Base-by-base conservation (phyloP, 495 filamentous ascomycete species). In the Chlorociboria aeruginascens region DNA sequence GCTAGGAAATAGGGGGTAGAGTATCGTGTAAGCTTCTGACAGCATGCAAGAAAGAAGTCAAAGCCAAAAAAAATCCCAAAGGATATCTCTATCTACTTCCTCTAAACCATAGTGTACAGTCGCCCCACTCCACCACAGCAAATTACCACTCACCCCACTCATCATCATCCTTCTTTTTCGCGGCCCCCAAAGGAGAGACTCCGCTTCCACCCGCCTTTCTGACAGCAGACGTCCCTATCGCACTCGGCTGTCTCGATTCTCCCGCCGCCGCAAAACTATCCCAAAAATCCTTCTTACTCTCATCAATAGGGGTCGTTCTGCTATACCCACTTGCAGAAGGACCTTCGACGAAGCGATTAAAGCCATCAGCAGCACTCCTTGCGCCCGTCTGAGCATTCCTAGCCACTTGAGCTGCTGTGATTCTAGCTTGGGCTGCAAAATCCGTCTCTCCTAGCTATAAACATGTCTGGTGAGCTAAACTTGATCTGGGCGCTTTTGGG, bases 211-310 rank as follows among this genome's bases (percentile, higher is more conserved):
- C 42, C 10, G 32, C 33, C 47, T 57, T 61, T 45, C 51, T 57
- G 13, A 55, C 45, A 4, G 68, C 66, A 45, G 60, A 61, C 32
- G 68, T 70, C 14, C 68, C 68, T 28, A 69, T 53, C 9, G 67
- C 63, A 38, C 60, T 61, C 14, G 61, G 57, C 20, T 25, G 20
- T 35, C 45, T 49, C 14, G 29, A 4, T 40, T 16, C 52, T 8
- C 56, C 56, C 7, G 56, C 52, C 16, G 55, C 66, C 58, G 77
- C 73, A 49, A 89, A 75, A 17, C 78, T 75, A 65, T 97, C 93
- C 93, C 92, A 98, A 65, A 98, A 98, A 34, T 85, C 84, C 53
- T 81, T 78, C 62, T 81, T 85, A 74, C 56, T 84, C 74, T 72
- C 66, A 56, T 75, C 69, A 31, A 65, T 67, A 66, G 29, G 61